Conservation (phyloP, 768 basidiomycete species). For the Calvatia gigantea region DNA sequence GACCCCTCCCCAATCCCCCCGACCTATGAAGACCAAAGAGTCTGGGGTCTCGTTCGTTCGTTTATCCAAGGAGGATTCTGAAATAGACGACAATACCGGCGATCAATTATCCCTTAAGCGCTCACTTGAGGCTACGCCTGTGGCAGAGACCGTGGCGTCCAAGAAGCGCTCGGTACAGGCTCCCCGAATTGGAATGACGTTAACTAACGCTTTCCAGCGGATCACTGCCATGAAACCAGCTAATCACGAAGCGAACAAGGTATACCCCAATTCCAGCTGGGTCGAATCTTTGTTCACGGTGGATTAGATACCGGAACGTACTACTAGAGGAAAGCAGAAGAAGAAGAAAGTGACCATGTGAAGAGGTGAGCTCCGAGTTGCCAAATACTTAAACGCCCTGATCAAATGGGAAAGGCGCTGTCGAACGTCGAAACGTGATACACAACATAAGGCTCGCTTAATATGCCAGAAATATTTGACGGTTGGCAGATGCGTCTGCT, state of each 20-base stretch:
- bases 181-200: neutral
- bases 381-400: neutral
- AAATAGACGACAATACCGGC: neutral
- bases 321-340: neutral
- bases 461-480: neutral
- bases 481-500: neutral
- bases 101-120: slow-evolving; percentile 1
- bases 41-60: neutral
- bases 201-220: neutral
- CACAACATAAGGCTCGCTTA: neutral
- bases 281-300: neutral
- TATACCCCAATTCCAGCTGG: neutral
- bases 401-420: no score
- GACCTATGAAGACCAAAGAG: neutral
- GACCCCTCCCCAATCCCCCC: slow-evolving; percentile 10
- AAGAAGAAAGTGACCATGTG: neutral
- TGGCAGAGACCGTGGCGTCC: neutral
- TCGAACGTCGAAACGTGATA: no score
- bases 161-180: slow-evolving; percentile 6
- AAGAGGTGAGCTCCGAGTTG: neutral
- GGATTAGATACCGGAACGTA: slow-evolving; percentile 1
- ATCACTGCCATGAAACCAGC: neutral
- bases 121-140: neutral
- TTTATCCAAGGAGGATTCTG: neutral
- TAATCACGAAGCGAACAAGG: neutral